A percentile compares a stretch with the other conserved stretches of the same genome.
phyloP scores from a whole-genome alignment of 305 asterid genomes.

The Rubia occidens region DNA sequence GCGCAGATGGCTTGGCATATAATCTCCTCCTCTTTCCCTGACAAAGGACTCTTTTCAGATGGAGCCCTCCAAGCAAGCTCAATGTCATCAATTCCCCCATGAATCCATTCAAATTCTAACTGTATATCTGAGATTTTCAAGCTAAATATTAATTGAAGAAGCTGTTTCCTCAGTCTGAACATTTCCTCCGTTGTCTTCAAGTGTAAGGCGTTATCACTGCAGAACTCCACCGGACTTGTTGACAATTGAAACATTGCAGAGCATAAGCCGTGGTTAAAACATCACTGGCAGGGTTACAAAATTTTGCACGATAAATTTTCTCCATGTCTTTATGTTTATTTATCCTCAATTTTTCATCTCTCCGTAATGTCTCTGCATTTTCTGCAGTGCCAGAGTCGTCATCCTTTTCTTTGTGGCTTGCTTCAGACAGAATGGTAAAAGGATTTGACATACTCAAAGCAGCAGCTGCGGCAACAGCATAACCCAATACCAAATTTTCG shows the following conservation, averaged over 20 bases:
- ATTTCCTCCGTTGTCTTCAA: constrained; percentile 87
- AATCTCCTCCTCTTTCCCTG: constrained; percentile 59
- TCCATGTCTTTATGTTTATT: constrained; percentile 58
- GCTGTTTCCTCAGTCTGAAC: constrained; percentile 87
- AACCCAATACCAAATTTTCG: constrained; percentile 62
- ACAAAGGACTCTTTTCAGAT: constrained; percentile 54
- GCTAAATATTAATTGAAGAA: constrained; percentile 54
- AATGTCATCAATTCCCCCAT: constrained; percentile 51
- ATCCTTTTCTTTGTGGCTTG: constrained; percentile 27
- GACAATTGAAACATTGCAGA: constrained; percentile 64
- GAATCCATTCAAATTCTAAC: constrained; percentile 58
- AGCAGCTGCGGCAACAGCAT: constrained; percentile 78
- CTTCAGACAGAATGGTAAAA: constrained; percentile 39
- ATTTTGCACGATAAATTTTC: constrained; percentile 49
- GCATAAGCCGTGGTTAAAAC: constrained; percentile 60
- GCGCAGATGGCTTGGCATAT: constrained; percentile 76
- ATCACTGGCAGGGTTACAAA: constrained; percentile 68
- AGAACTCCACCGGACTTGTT: constrained; percentile 35
- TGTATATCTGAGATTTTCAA: constrained; percentile 33
- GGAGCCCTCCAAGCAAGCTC: constrained; percentile 57
- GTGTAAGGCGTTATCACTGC: constrained; percentile 52
- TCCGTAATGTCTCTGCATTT: constrained; percentile 24
- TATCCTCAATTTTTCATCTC: constrained; percentile 47
- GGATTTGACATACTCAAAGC: constrained; percentile 84
- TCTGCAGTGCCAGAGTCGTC: constrained; percentile 25